A percentile compares a stretch with the other conserved stretches of the same genome.
These are phyloP conservation scores for Helichrysum umbraculigerum DNA, from an alignment of 129 eudicot species.

Conservation along the genomic window DNA sequence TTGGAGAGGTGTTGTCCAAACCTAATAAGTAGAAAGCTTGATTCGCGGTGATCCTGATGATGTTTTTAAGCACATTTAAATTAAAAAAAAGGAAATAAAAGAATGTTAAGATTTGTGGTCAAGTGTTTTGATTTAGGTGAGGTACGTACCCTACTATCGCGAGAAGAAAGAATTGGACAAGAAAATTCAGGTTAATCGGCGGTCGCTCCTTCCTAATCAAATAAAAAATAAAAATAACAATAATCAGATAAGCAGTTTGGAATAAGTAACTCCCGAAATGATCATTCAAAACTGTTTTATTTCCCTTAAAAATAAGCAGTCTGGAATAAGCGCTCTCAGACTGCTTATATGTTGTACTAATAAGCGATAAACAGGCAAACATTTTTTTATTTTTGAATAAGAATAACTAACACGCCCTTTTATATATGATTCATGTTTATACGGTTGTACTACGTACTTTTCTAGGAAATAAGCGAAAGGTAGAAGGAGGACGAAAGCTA, in stretches of 20 bases:
- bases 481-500: slow-evolving; percentile 76
- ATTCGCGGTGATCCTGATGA: slow-evolving; percentile 80
- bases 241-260: background rate
- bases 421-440: background rate
- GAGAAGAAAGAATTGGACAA: slow-evolving; percentile 88
- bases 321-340: background rate
- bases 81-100: background rate
- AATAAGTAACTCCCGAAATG: background rate
- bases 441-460: slow-evolving; percentile 50
- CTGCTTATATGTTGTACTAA: background rate
- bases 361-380: background rate
- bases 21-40: slow-evolving; percentile 97
- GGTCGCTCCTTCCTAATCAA: slow-evolving; percentile 86
- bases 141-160: slow-evolving; percentile 84
- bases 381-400: background rate
- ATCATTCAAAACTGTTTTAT: background rate
- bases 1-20: slow-evolving; percentile 89
- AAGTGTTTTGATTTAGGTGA: slow-evolving; percentile 7
- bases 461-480: slow-evolving; percentile 98
- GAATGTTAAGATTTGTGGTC: background rate
- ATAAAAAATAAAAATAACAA: background rate
- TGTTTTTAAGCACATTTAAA: background rate
- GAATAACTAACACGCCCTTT: background rate
- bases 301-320: background rate
- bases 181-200: slow-evolving; percentile 56